Evolutionary conservation across 2,329 filamentous ascomycete species (phyloP).

Genomic region (Colletotrichum gigasporum): DNA sequence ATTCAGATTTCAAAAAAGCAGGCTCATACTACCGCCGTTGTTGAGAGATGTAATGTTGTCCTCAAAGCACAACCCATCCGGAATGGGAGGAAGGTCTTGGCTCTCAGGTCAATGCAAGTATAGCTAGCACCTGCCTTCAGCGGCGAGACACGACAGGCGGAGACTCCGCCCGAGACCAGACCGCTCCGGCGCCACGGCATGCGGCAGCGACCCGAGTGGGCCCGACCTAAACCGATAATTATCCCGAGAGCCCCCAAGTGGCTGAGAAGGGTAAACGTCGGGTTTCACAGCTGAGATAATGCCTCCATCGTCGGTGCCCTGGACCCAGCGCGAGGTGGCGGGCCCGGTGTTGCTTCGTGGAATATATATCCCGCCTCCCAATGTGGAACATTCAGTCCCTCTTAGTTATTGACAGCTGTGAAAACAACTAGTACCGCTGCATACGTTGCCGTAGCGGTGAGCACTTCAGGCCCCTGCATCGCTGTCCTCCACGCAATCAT

Average conservation of each 20-base stretch:
- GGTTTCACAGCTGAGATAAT: neutral
- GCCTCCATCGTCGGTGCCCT: neutral
- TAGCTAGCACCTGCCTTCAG: too few species aligned
- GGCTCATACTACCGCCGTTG: neutral
- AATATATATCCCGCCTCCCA: conserved; percentile 13
- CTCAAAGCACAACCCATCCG: too few species aligned
- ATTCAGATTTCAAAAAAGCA: too few species aligned
- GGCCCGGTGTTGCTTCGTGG: neutral
- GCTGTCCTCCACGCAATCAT: too few species aligned
- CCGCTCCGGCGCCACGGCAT: too few species aligned
- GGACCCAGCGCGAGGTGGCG: neutral
- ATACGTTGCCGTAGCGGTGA: too few species aligned
- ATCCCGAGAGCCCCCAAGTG: neutral
- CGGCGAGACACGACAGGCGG: neutral
- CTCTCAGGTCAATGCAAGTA: neutral
- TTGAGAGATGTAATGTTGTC: neutral
- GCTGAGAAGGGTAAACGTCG: neutral
- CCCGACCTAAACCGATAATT: neutral
- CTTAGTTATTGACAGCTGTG: too few species aligned
- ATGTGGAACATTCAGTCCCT: too few species aligned
- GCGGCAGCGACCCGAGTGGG: neutral
- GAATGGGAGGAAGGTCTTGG: too few species aligned
- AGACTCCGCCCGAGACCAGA: neutral
- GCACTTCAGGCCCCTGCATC: too few species aligned
- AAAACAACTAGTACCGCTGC: too few species aligned